Conservation (phyloP, 768 basidiomycete species). For the Boletus fagicola region DNA sequence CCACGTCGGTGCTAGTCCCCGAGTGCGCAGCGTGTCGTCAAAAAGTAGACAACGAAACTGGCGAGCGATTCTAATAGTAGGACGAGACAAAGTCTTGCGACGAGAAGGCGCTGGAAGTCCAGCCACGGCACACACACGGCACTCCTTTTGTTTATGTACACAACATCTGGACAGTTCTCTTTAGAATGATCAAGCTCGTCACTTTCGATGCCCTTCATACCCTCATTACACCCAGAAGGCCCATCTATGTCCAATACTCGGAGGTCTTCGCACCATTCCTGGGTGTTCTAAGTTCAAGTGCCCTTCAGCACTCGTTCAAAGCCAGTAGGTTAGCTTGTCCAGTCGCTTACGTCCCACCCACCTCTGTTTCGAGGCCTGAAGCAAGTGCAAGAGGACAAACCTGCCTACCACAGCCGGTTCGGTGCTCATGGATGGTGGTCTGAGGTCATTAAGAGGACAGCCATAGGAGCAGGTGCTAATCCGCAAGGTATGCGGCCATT, state of each 20-base stretch:
- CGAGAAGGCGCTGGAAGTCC: conserved; percentile 1
- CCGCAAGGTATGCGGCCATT: conserved; percentile 41
- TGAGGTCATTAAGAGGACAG: conserved; percentile 74
- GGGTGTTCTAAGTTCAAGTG: conserved; percentile 53
- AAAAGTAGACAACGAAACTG: background rate
- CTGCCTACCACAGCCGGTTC: conserved; percentile 47
- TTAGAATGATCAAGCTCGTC: conserved; percentile 54
- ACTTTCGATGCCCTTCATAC: conserved; percentile 82
- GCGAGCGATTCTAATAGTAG: background rate
- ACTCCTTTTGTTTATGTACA: conserved; percentile 19
- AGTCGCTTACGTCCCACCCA: background rate
- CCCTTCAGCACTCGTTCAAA: conserved; percentile 59
- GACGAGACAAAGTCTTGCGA: conserved; percentile 16
- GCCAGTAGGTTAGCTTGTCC: conserved; percentile 37
- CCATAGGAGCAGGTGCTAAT: conserved; percentile 71
- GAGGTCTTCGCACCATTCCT: conserved; percentile 66
- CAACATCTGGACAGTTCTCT: background rate
- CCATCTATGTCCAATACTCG: conserved; percentile 62
- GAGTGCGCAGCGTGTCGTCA: conserved; percentile 11
- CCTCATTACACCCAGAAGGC: conserved; percentile 63
- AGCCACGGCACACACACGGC: conserved; percentile 2
- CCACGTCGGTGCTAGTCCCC: conserved; percentile 20
- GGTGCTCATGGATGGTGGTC: conserved; percentile 69
- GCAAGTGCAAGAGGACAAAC: conserved; percentile 55
- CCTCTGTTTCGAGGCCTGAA: conserved; percentile 38